Conservation (phyloP, 352 stramenopile species). For the Aphanomyces astaci region DNA sequence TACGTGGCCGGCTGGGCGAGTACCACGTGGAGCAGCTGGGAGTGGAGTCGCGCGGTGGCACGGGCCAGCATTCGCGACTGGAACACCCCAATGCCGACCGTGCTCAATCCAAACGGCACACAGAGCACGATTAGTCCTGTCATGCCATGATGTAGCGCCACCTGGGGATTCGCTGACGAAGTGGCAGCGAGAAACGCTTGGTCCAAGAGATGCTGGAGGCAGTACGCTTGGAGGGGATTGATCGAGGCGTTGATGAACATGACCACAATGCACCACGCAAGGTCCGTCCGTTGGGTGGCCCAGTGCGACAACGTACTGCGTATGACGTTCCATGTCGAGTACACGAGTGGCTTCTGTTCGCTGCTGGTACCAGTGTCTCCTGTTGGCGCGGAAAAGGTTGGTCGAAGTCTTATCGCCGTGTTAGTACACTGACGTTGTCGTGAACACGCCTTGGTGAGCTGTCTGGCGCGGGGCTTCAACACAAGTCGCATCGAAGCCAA, state of each 20-base stretch:
- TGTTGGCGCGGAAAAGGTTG: too few species aligned
- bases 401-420: too few species aligned
- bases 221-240: conserved; percentile 65
- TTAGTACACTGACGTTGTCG: too few species aligned
- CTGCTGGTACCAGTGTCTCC: too few species aligned
- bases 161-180: background rate
- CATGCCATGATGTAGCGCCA: conserved; percentile 40
- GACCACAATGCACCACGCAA: conserved; percentile 68
- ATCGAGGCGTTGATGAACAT: conserved; percentile 74
- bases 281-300: conserved; percentile 67
- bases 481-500: conserved; percentile 65
- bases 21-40: background rate
- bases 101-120: conserved; percentile 72
- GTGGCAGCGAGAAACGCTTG: conserved; percentile 37
- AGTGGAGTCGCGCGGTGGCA: background rate
- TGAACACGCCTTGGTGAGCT: conserved; percentile 77
- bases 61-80: background rate
- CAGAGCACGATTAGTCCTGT: conserved; percentile 60
- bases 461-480: conserved; percentile 66
- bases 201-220: conserved; percentile 30
- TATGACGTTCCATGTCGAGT: conserved; percentile 46
- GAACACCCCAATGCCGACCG: conserved; percentile 66
- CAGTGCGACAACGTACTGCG: conserved; percentile 74
- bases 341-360: conserved; percentile 55
- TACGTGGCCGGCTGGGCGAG: background rate